These are phyloP conservation scores for Vaccinium macrocarpon DNA, from an alignment of 148 eudicot genomes.

Conservation along the genomic window DNA sequence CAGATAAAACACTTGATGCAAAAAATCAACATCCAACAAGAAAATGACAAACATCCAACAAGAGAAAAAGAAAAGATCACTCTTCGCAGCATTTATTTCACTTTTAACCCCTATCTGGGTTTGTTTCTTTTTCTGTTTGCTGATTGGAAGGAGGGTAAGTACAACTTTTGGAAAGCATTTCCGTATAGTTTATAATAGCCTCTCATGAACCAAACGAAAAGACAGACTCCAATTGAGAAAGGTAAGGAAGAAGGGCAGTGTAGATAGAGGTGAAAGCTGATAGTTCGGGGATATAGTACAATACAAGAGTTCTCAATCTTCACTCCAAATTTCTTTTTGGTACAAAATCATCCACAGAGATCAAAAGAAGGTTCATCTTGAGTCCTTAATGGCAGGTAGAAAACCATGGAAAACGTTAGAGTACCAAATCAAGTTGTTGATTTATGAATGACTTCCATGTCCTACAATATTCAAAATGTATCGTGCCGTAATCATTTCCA, in stretches of 20 bases:
- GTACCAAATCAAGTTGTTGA: background rate
- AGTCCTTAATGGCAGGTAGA: background rate
- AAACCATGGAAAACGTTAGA: background rate
- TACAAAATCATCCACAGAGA: background rate
- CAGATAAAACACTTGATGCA: conserved; percentile 14
- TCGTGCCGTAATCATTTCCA: background rate
- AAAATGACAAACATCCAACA: background rate
- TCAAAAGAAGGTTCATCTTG: background rate
- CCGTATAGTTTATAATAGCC: background rate
- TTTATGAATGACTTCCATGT: background rate
- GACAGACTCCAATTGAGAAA: background rate
- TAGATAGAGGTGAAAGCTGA: background rate
- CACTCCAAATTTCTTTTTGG: background rate
- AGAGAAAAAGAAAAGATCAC: background rate
- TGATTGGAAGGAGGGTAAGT: background rate
- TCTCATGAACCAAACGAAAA: background rate
- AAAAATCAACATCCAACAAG: conserved; percentile 13
- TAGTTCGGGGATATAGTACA: background rate
- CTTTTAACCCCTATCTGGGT: background rate
- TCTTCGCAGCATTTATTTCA: background rate
- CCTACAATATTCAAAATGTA: background rate
- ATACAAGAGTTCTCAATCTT: background rate
- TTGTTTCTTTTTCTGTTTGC: background rate
- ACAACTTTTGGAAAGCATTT: background rate
- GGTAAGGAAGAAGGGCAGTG: background rate